Conservation (phyloP, 2,329 filamentous ascomycete species). For the Calonectria crousiana region DNA sequence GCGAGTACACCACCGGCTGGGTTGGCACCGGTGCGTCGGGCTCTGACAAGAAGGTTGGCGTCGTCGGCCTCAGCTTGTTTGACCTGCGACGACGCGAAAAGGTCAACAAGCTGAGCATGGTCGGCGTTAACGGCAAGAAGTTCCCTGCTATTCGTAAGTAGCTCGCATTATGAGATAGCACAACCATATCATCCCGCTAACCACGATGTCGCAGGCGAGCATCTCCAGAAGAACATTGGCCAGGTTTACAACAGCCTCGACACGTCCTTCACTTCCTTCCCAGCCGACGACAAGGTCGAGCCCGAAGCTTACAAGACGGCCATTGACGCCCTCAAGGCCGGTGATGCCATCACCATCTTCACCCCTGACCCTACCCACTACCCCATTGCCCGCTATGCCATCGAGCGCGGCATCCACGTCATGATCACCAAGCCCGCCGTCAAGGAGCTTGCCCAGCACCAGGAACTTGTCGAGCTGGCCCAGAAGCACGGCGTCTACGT, state of each 20-base stretch:
- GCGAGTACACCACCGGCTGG: constrained; percentile 97
- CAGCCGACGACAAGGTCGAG: constrained; percentile 78
- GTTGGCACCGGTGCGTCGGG: constrained; percentile 85
- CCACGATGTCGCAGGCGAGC: constrained; percentile 68
- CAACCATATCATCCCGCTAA: constrained; percentile 22
- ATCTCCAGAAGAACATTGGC: constrained; percentile 88
- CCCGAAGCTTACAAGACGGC: constrained; percentile 88
- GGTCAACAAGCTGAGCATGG: constrained; percentile 88
- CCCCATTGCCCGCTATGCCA: constrained; percentile 91
- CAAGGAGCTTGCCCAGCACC: constrained; percentile 84
- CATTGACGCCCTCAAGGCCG: constrained; percentile 84
- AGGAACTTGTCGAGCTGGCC: constrained; percentile 78
- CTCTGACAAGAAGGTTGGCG: constrained; percentile 96
- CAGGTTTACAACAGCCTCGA: constrained; percentile 91
- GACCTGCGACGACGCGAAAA: constrained; percentile 90
- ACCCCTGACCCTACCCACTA: constrained; percentile 94
- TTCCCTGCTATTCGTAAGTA: constrained; percentile 88
- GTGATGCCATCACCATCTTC: constrained; percentile 95
- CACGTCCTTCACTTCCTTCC: constrained; percentile 87
- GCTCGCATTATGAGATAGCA: neutral
- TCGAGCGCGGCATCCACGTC: constrained; percentile 88
- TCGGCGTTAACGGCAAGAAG: constrained; percentile 88
- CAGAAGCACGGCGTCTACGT: constrained; percentile 85
- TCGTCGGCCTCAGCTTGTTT: constrained; percentile 90
- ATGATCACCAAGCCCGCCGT: constrained; percentile 95